Percentiles rank a stretch among this genome's conserved stretches.
These are phyloP conservation scores for Xylaria multiplex DNA, from an alignment of 2,329 filamentous ascomycete species.

Conservation along the genomic window DNA sequence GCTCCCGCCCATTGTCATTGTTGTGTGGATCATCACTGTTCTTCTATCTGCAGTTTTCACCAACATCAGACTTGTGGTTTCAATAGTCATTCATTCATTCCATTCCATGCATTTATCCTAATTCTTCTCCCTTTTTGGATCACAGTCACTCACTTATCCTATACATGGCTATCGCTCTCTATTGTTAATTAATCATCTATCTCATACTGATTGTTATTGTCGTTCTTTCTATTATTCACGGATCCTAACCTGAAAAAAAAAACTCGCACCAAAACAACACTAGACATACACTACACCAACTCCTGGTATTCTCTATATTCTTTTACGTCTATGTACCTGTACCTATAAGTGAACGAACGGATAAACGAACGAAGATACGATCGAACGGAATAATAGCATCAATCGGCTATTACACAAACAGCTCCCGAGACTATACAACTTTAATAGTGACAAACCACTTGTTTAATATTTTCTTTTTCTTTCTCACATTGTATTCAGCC, in stretches of 20 bases:
- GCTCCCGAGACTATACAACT: background rate
- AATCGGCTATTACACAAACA: background rate
- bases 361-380: constrained; percentile 1
- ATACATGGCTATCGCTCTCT: constrained; percentile 1
- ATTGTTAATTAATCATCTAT: constrained; percentile 23
- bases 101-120: constrained; percentile 7
- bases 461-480: constrained; percentile 32
- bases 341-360: constrained; percentile 5
- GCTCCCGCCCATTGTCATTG: constrained; percentile 40
- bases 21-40: constrained; percentile 26
- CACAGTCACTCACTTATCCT: constrained; percentile 32
- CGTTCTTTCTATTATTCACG: background rate
- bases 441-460: constrained; percentile 20
- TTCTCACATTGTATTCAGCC: constrained; percentile 11
- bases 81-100: constrained; percentile 19
- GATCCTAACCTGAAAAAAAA: background rate
- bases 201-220: constrained; percentile 12
- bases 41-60: constrained; percentile 39
- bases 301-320: background rate
- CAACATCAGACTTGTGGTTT: constrained; percentile 25
- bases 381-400: background rate
- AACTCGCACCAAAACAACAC: background rate
- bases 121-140: constrained; percentile 17
- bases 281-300: background rate
- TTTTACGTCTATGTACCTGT: background rate